A percentile compares a stretch with the other conserved stretches of the same genome.
Evolutionary conservation across 1,284 basidiomycete genomes (phyloP).

Genomic region (Rhodotorula sp.): DNA sequence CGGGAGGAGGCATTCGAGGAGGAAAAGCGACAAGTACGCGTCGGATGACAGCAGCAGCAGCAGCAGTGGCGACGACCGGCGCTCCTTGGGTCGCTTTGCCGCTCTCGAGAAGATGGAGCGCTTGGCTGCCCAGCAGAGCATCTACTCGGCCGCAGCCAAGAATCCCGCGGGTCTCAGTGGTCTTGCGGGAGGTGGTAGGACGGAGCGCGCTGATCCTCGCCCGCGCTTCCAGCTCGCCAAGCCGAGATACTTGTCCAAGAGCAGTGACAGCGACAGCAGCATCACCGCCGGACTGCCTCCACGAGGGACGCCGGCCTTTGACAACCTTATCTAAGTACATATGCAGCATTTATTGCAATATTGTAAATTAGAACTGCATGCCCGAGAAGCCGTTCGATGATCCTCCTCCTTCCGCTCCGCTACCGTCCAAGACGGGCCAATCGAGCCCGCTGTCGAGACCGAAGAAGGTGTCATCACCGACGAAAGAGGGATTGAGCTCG

Average conservation of each 20-base stretch:
- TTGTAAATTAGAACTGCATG: neutral
- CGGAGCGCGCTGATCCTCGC: neutral
- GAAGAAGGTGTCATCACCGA: constrained; percentile 18
- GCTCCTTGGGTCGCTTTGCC: constrained; percentile 4
- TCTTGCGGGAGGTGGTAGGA: neutral
- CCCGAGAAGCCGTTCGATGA: neutral
- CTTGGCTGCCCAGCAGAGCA: neutral
- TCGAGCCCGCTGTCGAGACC: constrained; percentile 18
- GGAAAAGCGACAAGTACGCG: neutral
- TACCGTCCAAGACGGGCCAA: constrained; percentile 6
- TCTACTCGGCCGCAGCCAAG: constrained; percentile 4
- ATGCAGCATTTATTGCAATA: neutral
- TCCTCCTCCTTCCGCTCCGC: neutral
- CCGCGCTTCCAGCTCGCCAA: neutral
- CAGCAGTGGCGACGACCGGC: neutral
- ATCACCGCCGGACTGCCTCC: neutral
- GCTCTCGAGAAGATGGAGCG: neutral
- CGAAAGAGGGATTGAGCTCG: constrained; percentile 30
- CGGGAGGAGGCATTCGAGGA: neutral
- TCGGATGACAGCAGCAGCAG: neutral
- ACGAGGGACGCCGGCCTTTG: neutral
- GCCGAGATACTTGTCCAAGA: neutral
- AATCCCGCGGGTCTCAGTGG: neutral
- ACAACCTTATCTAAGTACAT: too few species aligned
- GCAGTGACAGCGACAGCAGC: neutral